phyloP scores from a whole-genome alignment of 2,329 filamentous ascomycete species.

The Diplocarpon rosae region DNA sequence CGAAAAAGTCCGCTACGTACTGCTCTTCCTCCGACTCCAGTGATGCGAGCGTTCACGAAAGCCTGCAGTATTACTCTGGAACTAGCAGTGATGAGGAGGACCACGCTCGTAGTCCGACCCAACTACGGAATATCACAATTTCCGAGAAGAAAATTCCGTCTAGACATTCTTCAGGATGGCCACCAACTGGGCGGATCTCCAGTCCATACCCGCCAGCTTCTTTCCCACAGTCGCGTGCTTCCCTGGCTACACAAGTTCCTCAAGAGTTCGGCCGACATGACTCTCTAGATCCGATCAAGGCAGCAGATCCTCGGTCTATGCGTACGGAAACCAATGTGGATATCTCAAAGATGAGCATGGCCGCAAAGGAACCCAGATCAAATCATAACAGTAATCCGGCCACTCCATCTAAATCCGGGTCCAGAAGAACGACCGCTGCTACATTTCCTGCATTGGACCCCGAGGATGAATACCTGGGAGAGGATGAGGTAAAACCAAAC shows the following conservation, averaged over 20 bases:
- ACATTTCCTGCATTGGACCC: not conserved
- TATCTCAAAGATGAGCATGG: not conserved
- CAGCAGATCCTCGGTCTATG: slow-evolving; percentile 13
- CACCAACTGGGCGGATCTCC: slow-evolving; percentile 11
- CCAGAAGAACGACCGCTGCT: not conserved
- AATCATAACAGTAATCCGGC: not conserved
- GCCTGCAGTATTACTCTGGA: slow-evolving; percentile 17
- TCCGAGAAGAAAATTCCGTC: slow-evolving; percentile 1
- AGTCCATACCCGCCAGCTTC: slow-evolving; percentile 13
- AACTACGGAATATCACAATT: not conserved
- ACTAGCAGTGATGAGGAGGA: slow-evolving; percentile 11
- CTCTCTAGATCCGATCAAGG: slow-evolving; percentile 5
- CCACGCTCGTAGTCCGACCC: not conserved
- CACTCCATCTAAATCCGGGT: not conserved
- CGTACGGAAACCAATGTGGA: slow-evolving; percentile 7
- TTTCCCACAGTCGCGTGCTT: slow-evolving; percentile 6
- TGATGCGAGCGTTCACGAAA: slow-evolving; percentile 22
- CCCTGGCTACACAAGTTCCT: not conserved
- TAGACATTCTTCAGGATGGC: slow-evolving; percentile 6
- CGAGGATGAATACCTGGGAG: not conserved
- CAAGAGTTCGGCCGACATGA: slow-evolving; percentile 3
- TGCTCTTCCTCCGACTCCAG: slow-evolving; percentile 14
- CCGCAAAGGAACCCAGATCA: not conserved
- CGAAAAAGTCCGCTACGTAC: not conserved
- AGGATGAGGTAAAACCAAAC: slow-evolving; percentile 1